Evolutionary conservation across 371 early-diverging fungal species (phyloP).

Genomic region (Syncephalastrum contaminatum): DNA sequence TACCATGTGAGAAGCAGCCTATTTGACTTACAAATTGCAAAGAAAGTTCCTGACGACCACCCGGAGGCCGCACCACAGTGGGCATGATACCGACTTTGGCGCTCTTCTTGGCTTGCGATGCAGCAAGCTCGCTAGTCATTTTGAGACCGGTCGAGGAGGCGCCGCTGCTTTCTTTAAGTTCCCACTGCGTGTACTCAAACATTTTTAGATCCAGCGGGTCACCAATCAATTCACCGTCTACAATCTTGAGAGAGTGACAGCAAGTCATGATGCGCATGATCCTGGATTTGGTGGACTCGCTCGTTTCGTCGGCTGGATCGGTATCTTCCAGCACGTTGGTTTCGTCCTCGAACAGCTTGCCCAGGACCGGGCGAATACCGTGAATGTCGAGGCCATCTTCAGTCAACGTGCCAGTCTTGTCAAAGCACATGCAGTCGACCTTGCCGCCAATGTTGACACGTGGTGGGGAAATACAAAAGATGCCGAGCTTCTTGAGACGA

Average conservation of each 20-base stretch:
- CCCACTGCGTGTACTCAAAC: conserved; percentile 96
- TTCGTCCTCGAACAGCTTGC: conserved; percentile 42
- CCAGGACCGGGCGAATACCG: conserved; percentile 68
- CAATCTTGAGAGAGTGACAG: conserved; percentile 95
- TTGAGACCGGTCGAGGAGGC: conserved; percentile 40
- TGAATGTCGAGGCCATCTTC: conserved; percentile 98
- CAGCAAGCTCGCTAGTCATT: conserved; percentile 33
- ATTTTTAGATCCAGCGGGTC: conserved; percentile 99
- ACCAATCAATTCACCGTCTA: conserved; percentile 90
- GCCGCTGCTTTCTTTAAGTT: conserved; percentile 81
- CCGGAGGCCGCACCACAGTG: conserved; percentile 87
- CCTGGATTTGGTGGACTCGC: conserved; percentile 22
- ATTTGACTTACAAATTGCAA: conserved; percentile 23
- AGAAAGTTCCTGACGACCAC: conserved; percentile 40
- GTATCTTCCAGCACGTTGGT: conserved; percentile 23
- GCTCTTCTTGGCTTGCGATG: conserved; percentile 31
- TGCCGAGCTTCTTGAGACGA: conserved; percentile 79
- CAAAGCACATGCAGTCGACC: conserved; percentile 96
- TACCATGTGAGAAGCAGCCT: background rate
- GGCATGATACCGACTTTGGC: conserved; percentile 67
- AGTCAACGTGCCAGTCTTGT: conserved; percentile 99
- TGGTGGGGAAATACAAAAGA: conserved; percentile 94
- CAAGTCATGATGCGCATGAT: conserved; percentile 85
- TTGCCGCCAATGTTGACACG: conserved; percentile 97
- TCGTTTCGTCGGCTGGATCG: conserved; percentile 20